phyloP scores from a whole-genome alignment of 1,139 yeast species.

The Taphrina wiesneri region DNA sequence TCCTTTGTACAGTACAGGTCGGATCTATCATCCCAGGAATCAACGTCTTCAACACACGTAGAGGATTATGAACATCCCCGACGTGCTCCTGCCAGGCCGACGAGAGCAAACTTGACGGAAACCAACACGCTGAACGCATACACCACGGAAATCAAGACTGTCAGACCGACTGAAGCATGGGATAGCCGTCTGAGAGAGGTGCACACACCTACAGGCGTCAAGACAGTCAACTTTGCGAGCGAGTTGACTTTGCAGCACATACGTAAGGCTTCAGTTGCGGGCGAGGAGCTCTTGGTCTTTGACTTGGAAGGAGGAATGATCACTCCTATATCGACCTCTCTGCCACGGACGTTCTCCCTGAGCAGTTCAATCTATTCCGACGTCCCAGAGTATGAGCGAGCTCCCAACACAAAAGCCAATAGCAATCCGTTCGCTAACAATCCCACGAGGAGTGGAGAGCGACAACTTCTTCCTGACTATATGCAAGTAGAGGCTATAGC shows the following conservation, averaged over 20 bases:
- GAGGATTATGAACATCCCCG: background rate
- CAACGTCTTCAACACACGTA: background rate
- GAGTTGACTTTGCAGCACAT: background rate
- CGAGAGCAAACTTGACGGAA: background rate
- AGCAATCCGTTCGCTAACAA: background rate
- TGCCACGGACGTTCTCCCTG: background rate
- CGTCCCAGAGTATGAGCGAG: background rate
- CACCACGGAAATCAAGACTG: background rate
- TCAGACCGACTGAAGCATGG: background rate
- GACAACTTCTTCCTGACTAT: background rate
- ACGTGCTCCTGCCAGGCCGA: background rate
- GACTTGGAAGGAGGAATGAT: conserved; percentile 11
- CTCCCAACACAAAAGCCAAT: background rate
- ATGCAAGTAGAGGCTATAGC: background rate
- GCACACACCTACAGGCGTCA: background rate
- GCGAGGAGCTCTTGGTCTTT: background rate
- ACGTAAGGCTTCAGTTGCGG: conserved; percentile 3
- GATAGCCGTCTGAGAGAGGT: background rate
- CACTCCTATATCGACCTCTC: background rate
- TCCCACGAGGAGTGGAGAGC: background rate
- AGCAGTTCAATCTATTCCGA: background rate
- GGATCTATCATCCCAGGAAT: background rate
- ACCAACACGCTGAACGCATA: too few species aligned
- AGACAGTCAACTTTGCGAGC: background rate
- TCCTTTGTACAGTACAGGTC: background rate